Base-by-base conservation (phyloP, 176 grass and related monocot species). In the Musa schizocarpa region DNA sequence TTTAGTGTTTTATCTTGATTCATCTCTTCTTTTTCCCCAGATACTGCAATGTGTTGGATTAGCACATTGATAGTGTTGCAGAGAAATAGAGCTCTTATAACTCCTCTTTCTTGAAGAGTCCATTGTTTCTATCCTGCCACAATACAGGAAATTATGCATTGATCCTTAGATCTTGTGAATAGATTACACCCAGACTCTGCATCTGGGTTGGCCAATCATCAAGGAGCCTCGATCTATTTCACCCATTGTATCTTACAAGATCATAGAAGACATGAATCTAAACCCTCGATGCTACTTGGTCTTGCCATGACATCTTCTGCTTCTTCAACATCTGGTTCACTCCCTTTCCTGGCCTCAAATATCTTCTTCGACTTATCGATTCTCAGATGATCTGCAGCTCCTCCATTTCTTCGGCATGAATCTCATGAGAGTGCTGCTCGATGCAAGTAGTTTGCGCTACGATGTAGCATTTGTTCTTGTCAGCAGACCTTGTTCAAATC, bases 401-500 rank as follows among this genome's bases (percentile, higher is more conserved):
- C 27, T 75, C 81, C 22, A 63, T 82, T 61, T 88, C 90, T 17
- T 92, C 84, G 0, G 51, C 26, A 27, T 9, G 16, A 50, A 57
- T 75, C 54, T 22, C 11, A 16, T 3, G 12, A 43, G 5, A 76
- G 26, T 26, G 26, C 26, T 26, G 26, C 26, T 26, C 26, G 1
- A 2, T 26, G 1, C 26, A 2, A 26, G 26, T 27, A 27, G 26
- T 2, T 27, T 27, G 26, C 26, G 1, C 26, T 27, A 0, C 1
- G 26, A 27, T 27, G 26, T 27, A 1, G 26, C 26, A 27, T 27
- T 27, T 27, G 26, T 2, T 88, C 85, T 83, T 78, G 14, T 80
- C 80, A 71, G 21, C 75, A 85, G 24, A 78, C 82, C 82, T 92
- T 76, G 11, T 92, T 92, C 74, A 89, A 87, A 69, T 92, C 90